Evolutionary conservation across 148 eudicot genomes (phyloP).

Genomic region (Fagopyrum esculentum): DNA sequence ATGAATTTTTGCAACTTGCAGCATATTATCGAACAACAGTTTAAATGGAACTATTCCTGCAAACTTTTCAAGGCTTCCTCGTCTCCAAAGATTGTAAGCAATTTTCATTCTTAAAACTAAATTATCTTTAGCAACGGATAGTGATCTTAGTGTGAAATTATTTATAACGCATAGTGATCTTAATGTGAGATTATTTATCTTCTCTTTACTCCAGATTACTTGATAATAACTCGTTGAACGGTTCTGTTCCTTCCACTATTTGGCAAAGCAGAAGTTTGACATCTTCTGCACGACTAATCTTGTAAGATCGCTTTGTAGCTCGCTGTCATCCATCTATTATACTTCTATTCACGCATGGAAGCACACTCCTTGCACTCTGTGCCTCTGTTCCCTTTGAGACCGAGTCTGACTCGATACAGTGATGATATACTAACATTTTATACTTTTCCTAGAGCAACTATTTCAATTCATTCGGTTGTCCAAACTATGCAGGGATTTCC

Average conservation of each 20-base stretch:
- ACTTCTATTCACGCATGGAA: neutral
- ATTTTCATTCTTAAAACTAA: neutral
- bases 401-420: neutral
- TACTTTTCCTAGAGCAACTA: neutral
- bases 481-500: constrained; percentile 61
- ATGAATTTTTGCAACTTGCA: constrained; percentile 24
- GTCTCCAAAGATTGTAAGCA: constrained; percentile 74
- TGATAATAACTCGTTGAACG: constrained; percentile 49
- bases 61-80: constrained; percentile 55
- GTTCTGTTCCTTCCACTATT: constrained; percentile 58
- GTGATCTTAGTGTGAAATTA: neutral
- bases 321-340: neutral
- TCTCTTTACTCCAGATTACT: constrained; percentile 37
- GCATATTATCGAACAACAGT: constrained; percentile 57
- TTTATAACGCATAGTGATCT: neutral
- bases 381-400: neutral
- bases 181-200: neutral
- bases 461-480: neutral
- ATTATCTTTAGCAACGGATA: neutral
- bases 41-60: constrained; percentile 70
- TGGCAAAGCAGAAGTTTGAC: constrained; percentile 49
- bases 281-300: constrained; percentile 38
- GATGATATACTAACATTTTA: neutral
- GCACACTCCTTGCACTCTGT: neutral
- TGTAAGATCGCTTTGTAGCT: constrained; percentile 42